These are phyloP conservation scores for Datura wrightii DNA, from an alignment of 257 asterid genomes.

Conservation along the genomic window DNA sequence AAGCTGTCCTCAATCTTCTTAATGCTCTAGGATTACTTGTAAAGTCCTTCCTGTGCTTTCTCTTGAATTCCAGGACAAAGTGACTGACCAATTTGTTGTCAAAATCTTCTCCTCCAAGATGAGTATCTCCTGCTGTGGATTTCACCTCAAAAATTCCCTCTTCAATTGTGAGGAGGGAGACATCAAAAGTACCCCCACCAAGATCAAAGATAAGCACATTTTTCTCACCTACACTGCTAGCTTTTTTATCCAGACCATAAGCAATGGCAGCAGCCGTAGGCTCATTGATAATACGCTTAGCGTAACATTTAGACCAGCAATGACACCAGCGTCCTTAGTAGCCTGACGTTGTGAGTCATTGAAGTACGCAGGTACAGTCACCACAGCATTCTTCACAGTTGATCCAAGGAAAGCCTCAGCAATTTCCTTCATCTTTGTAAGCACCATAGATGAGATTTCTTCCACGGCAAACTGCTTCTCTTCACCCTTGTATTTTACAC, in stretches of 20 bases:
- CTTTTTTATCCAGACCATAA: constrained; percentile 37
- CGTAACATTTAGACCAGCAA: constrained; percentile 33
- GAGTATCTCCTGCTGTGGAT: constrained; percentile 35
- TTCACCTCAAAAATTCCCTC: constrained; percentile 29
- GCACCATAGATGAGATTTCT: constrained; percentile 34
- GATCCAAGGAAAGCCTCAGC: constrained; percentile 34
- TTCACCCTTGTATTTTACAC: constrained; percentile 32
- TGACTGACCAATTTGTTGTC: constrained; percentile 21
- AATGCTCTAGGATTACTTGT: not conserved
- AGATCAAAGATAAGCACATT: constrained; percentile 36
- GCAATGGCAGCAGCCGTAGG: constrained; percentile 40
- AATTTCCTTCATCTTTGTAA: constrained; percentile 33
- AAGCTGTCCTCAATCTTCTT: constrained; percentile 25
- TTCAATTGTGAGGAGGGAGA: constrained; percentile 21
- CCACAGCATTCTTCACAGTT: constrained; percentile 32
- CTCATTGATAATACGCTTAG: constrained; percentile 21
- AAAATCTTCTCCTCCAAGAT: constrained; percentile 33
- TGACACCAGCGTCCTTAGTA: constrained; percentile 34
- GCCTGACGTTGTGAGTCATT: constrained; percentile 39
- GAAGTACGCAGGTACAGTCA: constrained; percentile 36
- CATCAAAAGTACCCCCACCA: constrained; percentile 33
- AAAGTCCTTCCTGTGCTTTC: constrained; percentile 30
- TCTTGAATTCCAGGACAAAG: constrained; percentile 29
- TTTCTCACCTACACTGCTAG: constrained; percentile 34
- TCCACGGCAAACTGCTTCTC: constrained; percentile 35